These are phyloP conservation scores for Citrus reticulata DNA, from an alignment of 345 rosid genomes.

Conservation along the genomic window DNA sequence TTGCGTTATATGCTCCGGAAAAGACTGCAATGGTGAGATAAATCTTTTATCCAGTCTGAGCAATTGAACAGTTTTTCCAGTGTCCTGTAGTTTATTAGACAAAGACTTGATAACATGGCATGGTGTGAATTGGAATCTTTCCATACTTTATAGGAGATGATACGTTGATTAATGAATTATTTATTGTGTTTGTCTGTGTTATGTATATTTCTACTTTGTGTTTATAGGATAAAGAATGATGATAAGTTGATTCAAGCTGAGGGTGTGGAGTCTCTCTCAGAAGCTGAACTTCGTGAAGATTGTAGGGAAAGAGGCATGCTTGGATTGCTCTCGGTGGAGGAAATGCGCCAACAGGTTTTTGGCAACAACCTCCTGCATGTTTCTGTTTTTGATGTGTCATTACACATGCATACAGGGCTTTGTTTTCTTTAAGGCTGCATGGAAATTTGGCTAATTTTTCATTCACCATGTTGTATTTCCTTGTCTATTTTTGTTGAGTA, in stretches of 20 bases:
- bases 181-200: neutral
- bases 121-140: neutral
- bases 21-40: constrained; percentile 58
- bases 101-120: neutral
- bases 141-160: neutral
- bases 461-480: neutral
- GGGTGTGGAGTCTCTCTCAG: constrained; percentile 69
- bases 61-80: neutral
- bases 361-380: neutral
- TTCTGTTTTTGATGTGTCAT: neutral
- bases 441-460: neutral
- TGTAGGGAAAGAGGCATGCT: constrained; percentile 80
- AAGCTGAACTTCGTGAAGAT: constrained; percentile 72
- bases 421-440: neutral
- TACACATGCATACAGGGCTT: neutral
- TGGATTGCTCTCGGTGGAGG: constrained; percentile 59
- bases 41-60: neutral
- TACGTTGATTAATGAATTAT: neutral
- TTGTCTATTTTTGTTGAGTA: neutral
- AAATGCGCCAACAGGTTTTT: constrained; percentile 74
- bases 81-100: neutral
- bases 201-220: neutral
- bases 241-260: constrained; percentile 65
- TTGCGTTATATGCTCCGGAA: constrained; percentile 66
- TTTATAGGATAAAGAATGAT: constrained; percentile 61